Conservation (phyloP, 129 eudicot species). For the Oenanthe sinensis region DNA sequence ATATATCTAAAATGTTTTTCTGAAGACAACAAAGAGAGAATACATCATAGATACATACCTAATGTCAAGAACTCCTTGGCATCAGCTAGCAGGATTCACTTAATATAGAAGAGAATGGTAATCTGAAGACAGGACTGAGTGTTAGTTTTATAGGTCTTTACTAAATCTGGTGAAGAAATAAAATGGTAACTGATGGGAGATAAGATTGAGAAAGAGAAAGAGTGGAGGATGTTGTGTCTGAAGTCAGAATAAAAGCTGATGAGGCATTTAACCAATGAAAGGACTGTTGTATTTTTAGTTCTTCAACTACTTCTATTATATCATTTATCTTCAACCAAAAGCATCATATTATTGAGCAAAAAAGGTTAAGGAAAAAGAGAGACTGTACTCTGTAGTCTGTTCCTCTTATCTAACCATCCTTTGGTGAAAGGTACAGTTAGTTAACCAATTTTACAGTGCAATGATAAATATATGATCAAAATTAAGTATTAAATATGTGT, state of each 20-base stretch:
- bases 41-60: background rate
- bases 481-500: background rate
- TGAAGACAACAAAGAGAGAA: background rate
- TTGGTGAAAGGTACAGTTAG: background rate
- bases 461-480: no score
- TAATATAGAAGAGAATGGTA: constrained; percentile 9
- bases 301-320: constrained; percentile 10
- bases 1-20: background rate
- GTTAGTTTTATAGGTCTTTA: constrained; percentile 7
- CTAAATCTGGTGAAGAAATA: constrained; percentile 26
- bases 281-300: constrained; percentile 10
- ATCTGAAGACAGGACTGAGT: constrained; percentile 20
- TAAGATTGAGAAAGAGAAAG: constrained; percentile 26
- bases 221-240: background rate
- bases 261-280: constrained; percentile 6
- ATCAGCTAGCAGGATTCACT: background rate
- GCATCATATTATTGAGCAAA: background rate
- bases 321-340: background rate
- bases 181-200: constrained; percentile 17
- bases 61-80: constrained; percentile 8
- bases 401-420: background rate
- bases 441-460: background rate
- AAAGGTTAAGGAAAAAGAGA: background rate
- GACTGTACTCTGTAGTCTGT: background rate
- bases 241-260: constrained; percentile 7